A percentile compares a stretch with the other conserved stretches of the same genome.
Evolutionary conservation across 768 basidiomycete species (phyloP).

Genomic region (Suillus alpinus): DNA sequence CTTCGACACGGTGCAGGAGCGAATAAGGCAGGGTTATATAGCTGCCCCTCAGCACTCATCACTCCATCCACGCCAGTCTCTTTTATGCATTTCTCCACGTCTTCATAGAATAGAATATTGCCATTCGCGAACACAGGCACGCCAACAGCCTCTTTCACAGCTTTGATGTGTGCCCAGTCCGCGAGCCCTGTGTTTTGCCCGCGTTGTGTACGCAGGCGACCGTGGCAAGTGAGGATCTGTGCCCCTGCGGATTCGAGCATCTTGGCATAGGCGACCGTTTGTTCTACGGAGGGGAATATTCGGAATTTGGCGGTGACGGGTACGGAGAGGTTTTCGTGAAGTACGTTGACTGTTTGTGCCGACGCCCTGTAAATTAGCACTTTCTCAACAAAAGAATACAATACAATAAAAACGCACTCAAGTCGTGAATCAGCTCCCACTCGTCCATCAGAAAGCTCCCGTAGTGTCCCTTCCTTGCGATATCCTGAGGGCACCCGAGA

Average conservation of each 20-base stretch:
- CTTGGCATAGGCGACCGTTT: slow-evolving; percentile 90
- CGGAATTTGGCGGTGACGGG: slow-evolving; percentile 98
- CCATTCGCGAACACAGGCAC: slow-evolving; percentile 98
- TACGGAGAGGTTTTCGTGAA: slow-evolving; percentile 81
- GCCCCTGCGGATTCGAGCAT: slow-evolving; percentile 97
- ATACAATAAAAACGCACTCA: slow-evolving; percentile 50
- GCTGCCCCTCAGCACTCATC: slow-evolving; percentile 92
- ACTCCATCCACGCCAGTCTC: slow-evolving; percentile 89
- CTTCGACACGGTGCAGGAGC: slow-evolving; percentile 32
- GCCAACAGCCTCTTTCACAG: slow-evolving; percentile 85
- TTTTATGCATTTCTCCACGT: slow-evolving; percentile 74
- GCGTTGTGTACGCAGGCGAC: slow-evolving; percentile 86
- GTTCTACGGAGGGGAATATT: slow-evolving; percentile 79
- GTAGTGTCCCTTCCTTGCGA: slow-evolving; percentile 83
- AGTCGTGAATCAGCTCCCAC: slow-evolving; percentile 81
- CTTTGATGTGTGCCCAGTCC: slow-evolving; percentile 85
- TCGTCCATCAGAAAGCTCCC: slow-evolving; percentile 93
- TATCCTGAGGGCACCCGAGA: slow-evolving; percentile 92
- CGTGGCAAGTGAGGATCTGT: slow-evolving; percentile 93
- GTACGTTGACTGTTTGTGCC: slow-evolving; percentile 70
- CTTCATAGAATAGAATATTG: slow-evolving; percentile 85
- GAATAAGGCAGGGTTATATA: slow-evolving; percentile 90
- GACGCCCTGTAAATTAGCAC: not conserved
- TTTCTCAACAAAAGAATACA: not conserved
- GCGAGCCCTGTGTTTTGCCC: slow-evolving; percentile 85